A percentile compares a stretch with the other conserved stretches of the same genome.
phyloP scores from a whole-genome alignment of 2,329 filamentous ascomycete species.

The Colletotrichum sp. region DNA sequence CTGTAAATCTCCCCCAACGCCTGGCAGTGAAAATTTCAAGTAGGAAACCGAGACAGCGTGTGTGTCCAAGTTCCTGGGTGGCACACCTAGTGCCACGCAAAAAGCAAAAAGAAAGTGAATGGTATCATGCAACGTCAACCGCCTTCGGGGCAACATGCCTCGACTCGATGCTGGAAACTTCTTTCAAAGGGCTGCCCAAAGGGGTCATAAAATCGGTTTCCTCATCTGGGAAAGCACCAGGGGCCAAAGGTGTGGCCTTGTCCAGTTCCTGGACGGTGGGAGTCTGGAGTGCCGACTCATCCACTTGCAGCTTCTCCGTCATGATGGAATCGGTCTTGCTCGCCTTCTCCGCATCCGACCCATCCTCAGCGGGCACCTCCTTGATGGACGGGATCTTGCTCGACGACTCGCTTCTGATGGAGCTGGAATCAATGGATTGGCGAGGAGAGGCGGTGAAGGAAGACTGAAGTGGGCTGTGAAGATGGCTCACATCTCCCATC shows the following conservation, averaged over 20 bases:
- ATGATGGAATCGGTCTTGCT: not conserved
- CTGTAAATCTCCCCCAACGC: conserved; percentile 4
- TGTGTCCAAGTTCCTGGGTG: not conserved
- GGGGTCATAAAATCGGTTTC: not conserved
- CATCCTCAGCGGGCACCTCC: not conserved
- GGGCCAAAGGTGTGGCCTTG: conserved; percentile 6
- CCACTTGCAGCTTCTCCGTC: not conserved
- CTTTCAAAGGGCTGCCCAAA: not conserved
- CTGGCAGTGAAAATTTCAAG: not conserved
- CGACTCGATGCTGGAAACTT: conserved; percentile 6
- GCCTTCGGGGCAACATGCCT: not conserved
- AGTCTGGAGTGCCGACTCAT: not conserved
- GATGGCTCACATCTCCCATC: conserved; percentile 62
- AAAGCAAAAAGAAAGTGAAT: not conserved
- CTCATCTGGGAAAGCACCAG: conserved; percentile 15
- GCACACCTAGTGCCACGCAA: not conserved
- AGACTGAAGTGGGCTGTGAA: conserved; percentile 56
- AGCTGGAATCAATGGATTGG: conserved; percentile 18
- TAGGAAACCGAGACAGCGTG: not conserved
- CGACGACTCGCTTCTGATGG: conserved; percentile 20
- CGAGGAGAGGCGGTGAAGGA: conserved; percentile 41
- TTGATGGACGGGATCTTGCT: conserved; percentile 14
- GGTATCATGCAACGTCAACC: conserved; percentile 10
- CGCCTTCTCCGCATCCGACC: not conserved
- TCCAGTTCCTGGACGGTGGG: not conserved